A percentile compares a stretch with the other conserved stretches of the same genome.
Evolutionary conservation across 1,284 basidiomycete species (phyloP).

Genomic region (Ganoderma multipileum): DNA sequence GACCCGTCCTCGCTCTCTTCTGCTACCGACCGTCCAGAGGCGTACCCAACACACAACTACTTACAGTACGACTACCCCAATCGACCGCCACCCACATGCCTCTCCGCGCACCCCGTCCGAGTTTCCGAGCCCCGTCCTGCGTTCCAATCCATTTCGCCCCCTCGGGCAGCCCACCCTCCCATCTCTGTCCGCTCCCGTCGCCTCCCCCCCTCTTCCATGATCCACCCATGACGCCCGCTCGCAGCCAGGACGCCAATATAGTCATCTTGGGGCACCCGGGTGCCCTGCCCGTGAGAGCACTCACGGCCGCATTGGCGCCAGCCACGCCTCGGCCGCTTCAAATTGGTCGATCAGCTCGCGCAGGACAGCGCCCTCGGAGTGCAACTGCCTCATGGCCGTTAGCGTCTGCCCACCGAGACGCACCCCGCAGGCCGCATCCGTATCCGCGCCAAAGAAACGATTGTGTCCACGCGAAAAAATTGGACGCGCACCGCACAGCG

Average conservation of each 20-base stretch:
- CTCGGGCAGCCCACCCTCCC: constrained; percentile 13
- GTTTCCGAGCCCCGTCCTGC: background rate
- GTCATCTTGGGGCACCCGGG: constrained; percentile 11
- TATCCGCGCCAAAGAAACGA: background rate
- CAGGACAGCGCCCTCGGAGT: constrained; percentile 81
- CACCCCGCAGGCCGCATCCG: background rate
- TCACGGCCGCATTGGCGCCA: constrained; percentile 89
- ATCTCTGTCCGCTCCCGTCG: constrained; percentile 11
- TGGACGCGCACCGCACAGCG: background rate
- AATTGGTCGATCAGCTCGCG: constrained; percentile 92
- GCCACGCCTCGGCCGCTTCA: constrained; percentile 92
- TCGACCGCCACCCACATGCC: background rate
- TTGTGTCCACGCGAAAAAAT: background rate
- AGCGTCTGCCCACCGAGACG: constrained; percentile 64
- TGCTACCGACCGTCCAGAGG: constrained; percentile 3
- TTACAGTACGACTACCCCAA: background rate
- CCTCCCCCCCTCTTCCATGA: constrained; percentile 8
- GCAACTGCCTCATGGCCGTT: constrained; percentile 87
- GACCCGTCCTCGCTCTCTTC: constrained; percentile 1
- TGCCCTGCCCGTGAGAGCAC: constrained; percentile 29
- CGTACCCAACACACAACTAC: background rate
- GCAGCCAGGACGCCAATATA: constrained; percentile 19
- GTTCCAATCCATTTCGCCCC: constrained; percentile 1
- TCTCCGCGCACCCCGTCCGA: background rate
- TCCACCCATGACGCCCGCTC: constrained; percentile 4